Evolutionary conservation across 352 stramenopile genomes (phyloP).

Genomic region (Pythium aristosporum): DNA sequence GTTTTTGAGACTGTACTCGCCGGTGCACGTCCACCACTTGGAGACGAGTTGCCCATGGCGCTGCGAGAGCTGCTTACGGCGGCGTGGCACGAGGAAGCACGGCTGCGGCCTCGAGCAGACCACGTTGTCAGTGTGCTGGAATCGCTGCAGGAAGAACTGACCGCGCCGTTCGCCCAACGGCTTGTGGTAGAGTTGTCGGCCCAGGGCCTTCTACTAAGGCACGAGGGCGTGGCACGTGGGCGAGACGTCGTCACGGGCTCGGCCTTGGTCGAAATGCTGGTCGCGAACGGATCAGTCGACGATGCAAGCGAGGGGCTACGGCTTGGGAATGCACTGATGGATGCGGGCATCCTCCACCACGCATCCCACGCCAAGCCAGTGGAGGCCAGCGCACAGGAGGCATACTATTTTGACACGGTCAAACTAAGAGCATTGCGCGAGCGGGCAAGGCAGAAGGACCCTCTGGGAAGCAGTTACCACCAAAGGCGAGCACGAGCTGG

Average conservation of each 20-base stretch:
- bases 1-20: constrained; percentile 45
- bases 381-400: constrained; percentile 4
- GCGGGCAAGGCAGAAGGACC: not conserved
- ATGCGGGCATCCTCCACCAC: constrained; percentile 23
- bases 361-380: constrained; percentile 20
- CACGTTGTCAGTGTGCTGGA: constrained; percentile 49
- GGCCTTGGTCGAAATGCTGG: constrained; percentile 3
- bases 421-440: not conserved
- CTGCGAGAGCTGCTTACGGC: constrained; percentile 43
- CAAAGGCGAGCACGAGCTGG: not conserved
- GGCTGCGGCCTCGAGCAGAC: constrained; percentile 35
- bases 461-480: not conserved
- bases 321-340: constrained; percentile 29
- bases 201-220: not conserved
- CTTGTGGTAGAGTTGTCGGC: constrained; percentile 26
- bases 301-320: constrained; percentile 18
- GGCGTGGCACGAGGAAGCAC: constrained; percentile 44
- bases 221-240: not conserved
- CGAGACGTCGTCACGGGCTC: constrained; percentile 4
- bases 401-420: constrained; percentile 23
- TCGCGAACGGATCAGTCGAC: constrained; percentile 11
- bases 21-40: constrained; percentile 36
- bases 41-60: constrained; percentile 29
- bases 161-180: constrained; percentile 27
- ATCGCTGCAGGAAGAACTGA: constrained; percentile 45